These are phyloP conservation scores for Saccharomycopsis hybrid DNA, from an alignment of 1,139 yeast genomes.

Conservation along the genomic window DNA sequence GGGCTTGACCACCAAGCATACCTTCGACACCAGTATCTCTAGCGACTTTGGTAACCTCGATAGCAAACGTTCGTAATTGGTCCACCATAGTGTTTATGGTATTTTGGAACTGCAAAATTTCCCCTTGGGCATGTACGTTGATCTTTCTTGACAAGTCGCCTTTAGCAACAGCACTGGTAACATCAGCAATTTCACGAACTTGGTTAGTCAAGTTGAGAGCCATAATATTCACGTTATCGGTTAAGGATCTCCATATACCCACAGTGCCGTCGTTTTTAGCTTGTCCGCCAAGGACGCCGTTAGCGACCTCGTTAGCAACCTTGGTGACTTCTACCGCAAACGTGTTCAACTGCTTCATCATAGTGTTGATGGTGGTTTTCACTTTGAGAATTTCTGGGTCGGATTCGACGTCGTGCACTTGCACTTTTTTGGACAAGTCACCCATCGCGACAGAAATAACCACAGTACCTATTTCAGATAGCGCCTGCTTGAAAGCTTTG, in stretches of 20 bases:
- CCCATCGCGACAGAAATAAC: conserved; percentile 84
- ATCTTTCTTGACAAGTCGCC: conserved; percentile 84
- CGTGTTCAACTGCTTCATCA: conserved; percentile 82
- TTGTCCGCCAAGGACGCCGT: conserved; percentile 84
- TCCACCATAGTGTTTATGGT: conserved; percentile 83
- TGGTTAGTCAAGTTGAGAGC: conserved; percentile 20
- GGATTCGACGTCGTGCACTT: conserved; percentile 62
- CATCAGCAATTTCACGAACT: conserved; percentile 80
- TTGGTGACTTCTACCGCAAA: conserved; percentile 80
- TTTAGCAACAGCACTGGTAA: conserved; percentile 84
- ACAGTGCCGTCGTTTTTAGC: conserved; percentile 79
- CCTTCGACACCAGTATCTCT: conserved; percentile 89
- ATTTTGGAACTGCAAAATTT: conserved; percentile 70
- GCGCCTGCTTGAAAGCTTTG: conserved; percentile 69
- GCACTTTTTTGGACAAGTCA: conserved; percentile 71
- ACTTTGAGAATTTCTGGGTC: conserved; percentile 75
- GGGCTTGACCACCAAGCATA: conserved; percentile 81
- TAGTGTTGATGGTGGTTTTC: conserved; percentile 74
- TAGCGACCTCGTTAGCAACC: conserved; percentile 84
- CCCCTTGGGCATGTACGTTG: conserved; percentile 86
- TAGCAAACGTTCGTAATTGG: conserved; percentile 79
- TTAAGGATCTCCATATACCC: conserved; percentile 80
- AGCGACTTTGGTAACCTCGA: conserved; percentile 83
- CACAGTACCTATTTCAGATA: conserved; percentile 74
- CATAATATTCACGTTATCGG: conserved; percentile 83